Percentiles rank a stretch among this genome's conserved stretches.
Conservation (phyloP, 2,329 filamentous ascomycete genomes). For the Hortaea werneckii region DNA sequence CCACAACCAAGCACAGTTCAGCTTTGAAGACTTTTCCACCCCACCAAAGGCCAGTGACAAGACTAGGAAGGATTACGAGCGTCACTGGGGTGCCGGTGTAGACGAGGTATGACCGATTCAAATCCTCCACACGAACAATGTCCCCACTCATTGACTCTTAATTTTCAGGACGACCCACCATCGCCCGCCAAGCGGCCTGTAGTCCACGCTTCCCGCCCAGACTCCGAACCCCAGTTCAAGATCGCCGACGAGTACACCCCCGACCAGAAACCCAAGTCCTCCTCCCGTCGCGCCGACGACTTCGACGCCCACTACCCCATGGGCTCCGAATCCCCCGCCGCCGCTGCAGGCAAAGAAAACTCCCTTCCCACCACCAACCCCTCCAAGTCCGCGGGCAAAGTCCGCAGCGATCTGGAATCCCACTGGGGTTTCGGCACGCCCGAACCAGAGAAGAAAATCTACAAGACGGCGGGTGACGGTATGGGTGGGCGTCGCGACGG, state of each 20-base stretch:
- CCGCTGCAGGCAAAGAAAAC: slow-evolving; percentile 3
- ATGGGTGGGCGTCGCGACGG: slow-evolving; percentile 52
- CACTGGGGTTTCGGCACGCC: slow-evolving; percentile 4
- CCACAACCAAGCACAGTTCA: slow-evolving; percentile 60
- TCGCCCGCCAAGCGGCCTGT: slow-evolving; percentile 51
- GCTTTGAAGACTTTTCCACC: slow-evolving; percentile 78
- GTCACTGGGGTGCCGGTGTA: slow-evolving; percentile 66
- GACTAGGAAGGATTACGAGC: slow-evolving; percentile 56
- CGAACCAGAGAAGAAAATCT: slow-evolving; percentile 19
- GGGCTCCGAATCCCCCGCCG: neutral
- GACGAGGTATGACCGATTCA: slow-evolving; percentile 43
- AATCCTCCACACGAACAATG: too few relatives aligned
- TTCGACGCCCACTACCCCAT: slow-evolving; percentile 64
- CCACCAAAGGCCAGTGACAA: slow-evolving; percentile 64
- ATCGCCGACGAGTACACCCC: slow-evolving; percentile 55
- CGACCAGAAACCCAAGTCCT: slow-evolving; percentile 37
- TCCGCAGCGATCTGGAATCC: slow-evolving; percentile 2
- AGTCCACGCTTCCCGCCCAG: slow-evolving; percentile 60
- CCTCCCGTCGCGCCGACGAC: slow-evolving; percentile 61
- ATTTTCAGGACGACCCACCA: slow-evolving; percentile 44
- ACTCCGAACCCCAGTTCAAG: slow-evolving; percentile 75
- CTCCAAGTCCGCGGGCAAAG: slow-evolving; percentile 2
- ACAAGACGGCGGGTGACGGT: slow-evolving; percentile 35
- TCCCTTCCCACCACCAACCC: slow-evolving; percentile 4
- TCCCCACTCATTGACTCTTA: too few relatives aligned